phyloP scores from a whole-genome alignment of 139 green algal genomes.

The Chlamydomonas sp. region DNA sequence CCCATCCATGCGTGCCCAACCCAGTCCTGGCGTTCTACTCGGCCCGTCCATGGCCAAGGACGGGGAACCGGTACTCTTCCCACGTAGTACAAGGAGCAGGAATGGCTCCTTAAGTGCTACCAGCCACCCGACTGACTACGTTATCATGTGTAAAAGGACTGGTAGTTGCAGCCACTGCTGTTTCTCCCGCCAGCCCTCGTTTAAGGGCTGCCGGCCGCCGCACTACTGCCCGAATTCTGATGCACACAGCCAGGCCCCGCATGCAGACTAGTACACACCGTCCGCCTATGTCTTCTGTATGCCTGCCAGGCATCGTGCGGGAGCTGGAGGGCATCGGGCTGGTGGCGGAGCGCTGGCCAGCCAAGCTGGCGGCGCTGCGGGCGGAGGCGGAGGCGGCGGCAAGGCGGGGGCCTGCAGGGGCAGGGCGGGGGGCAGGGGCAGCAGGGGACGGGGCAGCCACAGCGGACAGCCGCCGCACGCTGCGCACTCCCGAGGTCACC shows the following conservation, averaged over 20 bases:
- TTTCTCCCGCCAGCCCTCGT: too few relatives aligned
- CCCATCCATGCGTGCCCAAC: neutral
- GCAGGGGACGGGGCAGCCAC: neutral
- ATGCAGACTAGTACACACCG: too few relatives aligned
- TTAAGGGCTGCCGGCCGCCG: neutral
- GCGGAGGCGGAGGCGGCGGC: neutral
- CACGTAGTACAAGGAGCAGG: too few relatives aligned
- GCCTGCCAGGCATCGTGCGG: conserved; percentile 44
- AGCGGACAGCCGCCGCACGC: conserved; percentile 33
- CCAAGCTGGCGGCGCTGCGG: conserved; percentile 31
- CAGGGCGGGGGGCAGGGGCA: neutral
- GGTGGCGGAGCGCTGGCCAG: conserved; percentile 36
- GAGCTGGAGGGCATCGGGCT: conserved; percentile 50
- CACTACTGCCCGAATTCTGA: neutral
- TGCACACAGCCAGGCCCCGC: too few relatives aligned
- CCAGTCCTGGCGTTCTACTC: too few relatives aligned
- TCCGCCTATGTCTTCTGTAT: too few relatives aligned
- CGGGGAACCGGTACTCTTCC: too few relatives aligned
- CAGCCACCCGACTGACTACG: too few relatives aligned
- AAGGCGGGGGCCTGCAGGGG: neutral
- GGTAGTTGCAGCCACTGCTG: too few relatives aligned
- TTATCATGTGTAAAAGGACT: too few relatives aligned
- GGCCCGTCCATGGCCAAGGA: too few relatives aligned
- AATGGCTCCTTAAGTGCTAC: too few relatives aligned
- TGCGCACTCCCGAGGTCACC: conserved; percentile 49